Base-by-base conservation (phyloP, 2,329 filamentous ascomycete genomes). In the Endoconidiophora laricicola region DNA sequence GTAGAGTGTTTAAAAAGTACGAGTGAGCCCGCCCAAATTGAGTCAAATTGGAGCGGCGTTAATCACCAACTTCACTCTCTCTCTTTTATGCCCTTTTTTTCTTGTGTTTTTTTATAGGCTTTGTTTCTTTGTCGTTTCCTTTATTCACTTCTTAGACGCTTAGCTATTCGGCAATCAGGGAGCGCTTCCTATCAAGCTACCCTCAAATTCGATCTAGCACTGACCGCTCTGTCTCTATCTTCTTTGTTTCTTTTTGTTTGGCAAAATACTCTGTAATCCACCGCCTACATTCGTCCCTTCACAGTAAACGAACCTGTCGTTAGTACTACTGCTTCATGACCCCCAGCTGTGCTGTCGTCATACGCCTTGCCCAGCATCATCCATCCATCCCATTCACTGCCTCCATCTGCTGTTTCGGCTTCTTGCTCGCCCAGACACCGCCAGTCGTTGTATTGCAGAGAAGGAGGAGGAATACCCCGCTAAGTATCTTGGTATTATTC, bases 311-410 rank as follows among this genome's bases (percentile, higher is more conserved):
- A 20, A 12, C n/a, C 14, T 40, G 23, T 18, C 9, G 9, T 9
- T 42, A 16, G 14, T 42, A 22, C 40, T 42, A 12, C 40, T 42
- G 20, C 38, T 43, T 18, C 22, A 14, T 43, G 40, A 43, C 18
- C 40, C 20, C 40, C 40, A 23, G 40, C 40, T 43, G 40, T 43
- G 40, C 40, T 43, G 40, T 43, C 40, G 40, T 43, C 40, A 43
- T 43, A 43, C 12, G 40, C 40, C 40, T 33, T 33, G 29, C 29
- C 29, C 29, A 33, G 12, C 9, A 33, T 29, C 24, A 29, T 6
- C 4, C 29, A 33, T 12, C 29, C 9, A 33, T 33, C 29, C 29
- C 29, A 33, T 12, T 12, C 7, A 33, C 12, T 43, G 40, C 23
- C 40, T 43, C 20, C 6, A 24, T n/a, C 18, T 23, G 14, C 20